Conservation (phyloP, 2,329 filamentous ascomycete species). For the Aspergillus brasiliensis region DNA sequence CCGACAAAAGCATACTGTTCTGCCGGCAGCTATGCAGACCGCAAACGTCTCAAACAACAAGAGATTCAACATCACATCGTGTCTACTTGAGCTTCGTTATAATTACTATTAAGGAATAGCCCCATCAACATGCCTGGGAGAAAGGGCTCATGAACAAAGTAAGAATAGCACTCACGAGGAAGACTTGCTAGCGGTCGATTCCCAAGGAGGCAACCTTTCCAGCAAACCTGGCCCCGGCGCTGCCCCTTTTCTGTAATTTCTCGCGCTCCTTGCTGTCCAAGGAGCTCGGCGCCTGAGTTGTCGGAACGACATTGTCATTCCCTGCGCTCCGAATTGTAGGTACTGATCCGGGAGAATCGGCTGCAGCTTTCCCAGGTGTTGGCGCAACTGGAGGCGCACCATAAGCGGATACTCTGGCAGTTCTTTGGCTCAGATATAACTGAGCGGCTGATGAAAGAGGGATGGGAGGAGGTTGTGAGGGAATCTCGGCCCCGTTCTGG, state of each 20-base stretch:
- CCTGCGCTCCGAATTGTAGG: conserved; percentile 52
- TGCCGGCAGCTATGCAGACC: conserved; percentile 3
- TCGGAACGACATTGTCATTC: conserved; percentile 18
- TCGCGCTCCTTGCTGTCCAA: conserved; percentile 60
- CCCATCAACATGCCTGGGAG: not conserved
- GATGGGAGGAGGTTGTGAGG: conserved; percentile 72
- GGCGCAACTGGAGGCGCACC: conserved; percentile 46
- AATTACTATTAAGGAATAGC: conserved; percentile 20
- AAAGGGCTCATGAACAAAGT: conserved; percentile 15
- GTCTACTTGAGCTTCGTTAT: conserved; percentile 22
- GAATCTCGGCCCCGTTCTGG: conserved; percentile 92
- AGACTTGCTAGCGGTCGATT: conserved; percentile 39
- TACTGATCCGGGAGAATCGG: conserved; percentile 64
- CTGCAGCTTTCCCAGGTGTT: conserved; percentile 37
- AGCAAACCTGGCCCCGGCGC: conserved; percentile 70
- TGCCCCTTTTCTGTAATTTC: conserved; percentile 75
- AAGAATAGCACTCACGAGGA: conserved; percentile 4
- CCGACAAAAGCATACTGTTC: not conserved
- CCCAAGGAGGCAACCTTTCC: conserved; percentile 50
- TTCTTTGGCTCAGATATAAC: conserved; percentile 80
- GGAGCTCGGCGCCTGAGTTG: conserved; percentile 32
- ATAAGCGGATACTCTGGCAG: conserved; percentile 36
- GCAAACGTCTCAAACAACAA: conserved; percentile 10
- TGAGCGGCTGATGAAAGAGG: conserved; percentile 79
- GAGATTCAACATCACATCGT: conserved; percentile 15